Percentiles rank a stretch among this genome's conserved stretches.
Evolutionary conservation across 306 rosid genomes (phyloP).

Genomic region (Castanea sativa): DNA sequence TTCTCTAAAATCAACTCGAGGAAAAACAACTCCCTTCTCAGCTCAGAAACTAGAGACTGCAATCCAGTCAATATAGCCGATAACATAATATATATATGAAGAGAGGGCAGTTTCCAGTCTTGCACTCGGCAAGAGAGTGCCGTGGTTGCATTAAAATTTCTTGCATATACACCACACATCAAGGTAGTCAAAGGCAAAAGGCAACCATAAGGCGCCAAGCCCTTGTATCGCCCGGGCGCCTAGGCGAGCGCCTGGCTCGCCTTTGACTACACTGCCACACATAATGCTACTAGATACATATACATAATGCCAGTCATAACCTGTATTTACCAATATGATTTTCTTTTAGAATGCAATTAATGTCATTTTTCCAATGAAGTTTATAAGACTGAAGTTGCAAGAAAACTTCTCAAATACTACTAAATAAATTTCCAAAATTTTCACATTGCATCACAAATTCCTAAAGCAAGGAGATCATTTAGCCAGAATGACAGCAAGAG

Average conservation of each 20-base stretch:
- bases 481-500: neutral
- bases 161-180: neutral
- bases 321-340: neutral
- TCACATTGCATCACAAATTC: neutral
- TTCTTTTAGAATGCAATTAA: neutral
- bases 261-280: too few species aligned
- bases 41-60: neutral
- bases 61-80: neutral
- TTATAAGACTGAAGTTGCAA: neutral
- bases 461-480: neutral
- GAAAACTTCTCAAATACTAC: neutral
- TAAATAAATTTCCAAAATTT: neutral
- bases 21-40: neutral
- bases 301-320: neutral
- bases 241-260: too few species aligned
- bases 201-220: too few species aligned
- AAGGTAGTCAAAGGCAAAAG: neutral
- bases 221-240: too few species aligned
- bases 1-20: neutral
- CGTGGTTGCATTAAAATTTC: neutral
- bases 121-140: neutral
- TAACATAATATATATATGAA: neutral
- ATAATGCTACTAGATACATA: too few species aligned
- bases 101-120: neutral
- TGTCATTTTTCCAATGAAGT: neutral